Base-by-base conservation (phyloP, 78 protist species). In the Dictyostelium brefeldianum region DNA sequence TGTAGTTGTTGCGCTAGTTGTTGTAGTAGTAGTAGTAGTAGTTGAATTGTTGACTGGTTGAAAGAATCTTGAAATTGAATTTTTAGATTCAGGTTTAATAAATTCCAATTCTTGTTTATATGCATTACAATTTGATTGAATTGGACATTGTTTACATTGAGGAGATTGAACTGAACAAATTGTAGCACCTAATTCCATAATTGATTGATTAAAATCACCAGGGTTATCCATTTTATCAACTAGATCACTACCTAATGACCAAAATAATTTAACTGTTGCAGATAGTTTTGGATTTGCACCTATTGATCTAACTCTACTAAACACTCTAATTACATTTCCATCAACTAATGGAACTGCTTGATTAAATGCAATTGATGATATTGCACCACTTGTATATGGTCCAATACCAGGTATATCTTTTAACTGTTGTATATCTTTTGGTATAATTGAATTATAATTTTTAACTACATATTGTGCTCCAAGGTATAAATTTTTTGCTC, bases 131-230 rank as follows among this genome's bases (percentile, higher is more conserved):
- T 54, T 22, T 25, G 53, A 11, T 36, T 25, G 29, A 27, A 97
- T 31, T 5, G 97, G 97, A 50, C 98, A 97, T 12, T n/a, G 25
- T 12, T 25, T 31, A 47, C 98, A 97, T 22, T 20, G 27, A 17
- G 97, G 97, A 5, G 71, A 78, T 31, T 50, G 31, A 6, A 95
- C 94, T 0, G 95, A 69, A 89, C 98, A 97, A 4, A 94, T 43
- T 36, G 93, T 94, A 0, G 98, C 98, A 12, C 98, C 98, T 1
- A 97, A 70, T 70, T 97, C 98, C 98, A 97, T 97, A 10, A 97
- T 11, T 5, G 98, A 95, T 75, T 97, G 98, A 74, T 92, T 96
- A 71, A 95, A 91, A 12, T 77, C 89, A 15, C 97, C 95, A 5
- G 95, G 97, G 27, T 65, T 65, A 0, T 93, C 80, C 5, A 29